Evolutionary conservation across 257 asterid species (phyloP), one percentile per base, ranked within the genome.

Genomic region (Rhazya stricta): DNA sequence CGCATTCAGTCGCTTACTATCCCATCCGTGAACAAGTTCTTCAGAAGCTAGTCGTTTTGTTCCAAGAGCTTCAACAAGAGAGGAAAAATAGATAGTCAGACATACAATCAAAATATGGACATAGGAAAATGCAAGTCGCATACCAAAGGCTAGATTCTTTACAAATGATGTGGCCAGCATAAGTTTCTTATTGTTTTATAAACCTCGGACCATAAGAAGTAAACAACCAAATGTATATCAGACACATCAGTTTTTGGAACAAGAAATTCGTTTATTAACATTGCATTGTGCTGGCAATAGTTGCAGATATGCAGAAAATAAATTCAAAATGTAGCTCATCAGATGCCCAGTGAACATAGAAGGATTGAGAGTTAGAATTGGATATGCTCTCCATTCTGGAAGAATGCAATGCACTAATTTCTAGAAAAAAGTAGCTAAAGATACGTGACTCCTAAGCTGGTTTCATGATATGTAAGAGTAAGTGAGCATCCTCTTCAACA

Each of bases 31-130:
- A 81, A 74, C 78, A 78, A 92, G 90, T 75, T 91, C 98, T 67
- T 93, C 98, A 66, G 97, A 87, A 69, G 97, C 98, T 78, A 87
- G 68, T 75, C 97, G 93, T 74, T 93, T 93, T 75, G 96, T 87
- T 81, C 98, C 98, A 81, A 87, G 91, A 82, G 94, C 97, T 93
- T 85, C 87, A 86, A 51, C 39, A 73, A 42, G 77, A 41, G 19
- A 79, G 45, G 29, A 51, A 51, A 72, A 73, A 56, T 58, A 65
- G 27, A 29, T 39, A 36, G 50, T 69, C 29, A 74, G 13, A 23
- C 3, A 43, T 27, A 48, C 45, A 43, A 13, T 46, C 71, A 72
- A 16, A 72, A 36, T 11, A 36, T 6, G 34, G 57, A 51, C 36
- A 29, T 8, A 54, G 30, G 39, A 39, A 53, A 30, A 46, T 41